phyloP scores from a whole-genome alignment of 306 rosid species.

The Macrotyloma uniflorum region DNA sequence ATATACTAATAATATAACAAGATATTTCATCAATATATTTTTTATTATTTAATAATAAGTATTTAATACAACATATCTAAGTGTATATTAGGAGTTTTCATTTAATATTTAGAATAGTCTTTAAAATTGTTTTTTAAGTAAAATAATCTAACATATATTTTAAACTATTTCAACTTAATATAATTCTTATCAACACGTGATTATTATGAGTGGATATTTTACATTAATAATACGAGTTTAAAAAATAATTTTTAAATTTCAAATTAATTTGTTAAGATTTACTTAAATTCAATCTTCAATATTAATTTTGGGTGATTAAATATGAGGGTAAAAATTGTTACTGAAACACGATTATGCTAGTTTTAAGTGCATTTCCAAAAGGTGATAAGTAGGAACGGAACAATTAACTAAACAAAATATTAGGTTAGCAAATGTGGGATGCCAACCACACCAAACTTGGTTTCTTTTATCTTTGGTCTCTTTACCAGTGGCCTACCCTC shows the following conservation, averaged over 20 bases:
- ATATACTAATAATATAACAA: too few species aligned
- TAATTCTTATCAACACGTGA: too few species aligned
- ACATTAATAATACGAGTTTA: too few species aligned
- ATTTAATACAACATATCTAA: background rate
- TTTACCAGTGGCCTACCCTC: conserved; percentile 52
- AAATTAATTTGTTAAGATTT: too few species aligned
- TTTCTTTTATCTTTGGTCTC: conserved; percentile 32
- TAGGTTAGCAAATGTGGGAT: conserved; percentile 46
- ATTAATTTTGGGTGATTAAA: too few species aligned
- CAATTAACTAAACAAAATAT: conserved; percentile 18
- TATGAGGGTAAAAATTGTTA: too few species aligned
- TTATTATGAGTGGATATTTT: too few species aligned
- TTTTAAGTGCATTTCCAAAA: background rate
- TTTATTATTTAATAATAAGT: background rate
- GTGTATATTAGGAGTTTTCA: background rate
- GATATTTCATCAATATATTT: background rate
- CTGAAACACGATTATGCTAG: background rate
- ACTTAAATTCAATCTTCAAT: too few species aligned
- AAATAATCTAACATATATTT: too few species aligned
- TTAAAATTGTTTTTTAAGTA: too few species aligned
- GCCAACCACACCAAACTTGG: conserved; percentile 53
- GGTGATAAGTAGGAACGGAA: background rate
- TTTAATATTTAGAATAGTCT: background rate
- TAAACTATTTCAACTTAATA: too few species aligned
- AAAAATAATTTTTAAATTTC: too few species aligned